Conservation (phyloP, 768 basidiomycete species). For the Tulasnella sp. region DNA sequence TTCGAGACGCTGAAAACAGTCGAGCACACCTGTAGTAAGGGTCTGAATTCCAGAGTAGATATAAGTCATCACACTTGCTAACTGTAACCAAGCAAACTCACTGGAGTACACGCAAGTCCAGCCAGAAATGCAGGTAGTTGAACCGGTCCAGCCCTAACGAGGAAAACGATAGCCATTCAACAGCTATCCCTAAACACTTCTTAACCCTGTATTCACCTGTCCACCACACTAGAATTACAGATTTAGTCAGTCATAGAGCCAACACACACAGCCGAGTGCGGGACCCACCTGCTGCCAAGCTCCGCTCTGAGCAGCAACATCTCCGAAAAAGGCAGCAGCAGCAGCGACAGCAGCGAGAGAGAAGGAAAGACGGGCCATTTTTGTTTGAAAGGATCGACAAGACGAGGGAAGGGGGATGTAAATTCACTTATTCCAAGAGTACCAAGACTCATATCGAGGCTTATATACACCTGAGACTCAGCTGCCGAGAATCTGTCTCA, state of each 20-base stretch:
- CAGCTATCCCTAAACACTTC: not conserved
- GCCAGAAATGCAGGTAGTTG: conserved; percentile 38
- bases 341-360: conserved; percentile 12
- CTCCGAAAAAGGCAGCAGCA: conserved; percentile 14
- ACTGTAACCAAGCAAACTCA: no score
- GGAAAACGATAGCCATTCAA: not conserved
- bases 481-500: not conserved
- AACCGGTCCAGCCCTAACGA: conserved; percentile 40
- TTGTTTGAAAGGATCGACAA: not conserved
- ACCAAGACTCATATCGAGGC: not conserved
- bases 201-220: not conserved
- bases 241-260: not conserved
- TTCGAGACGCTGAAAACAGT: conserved; percentile 11
- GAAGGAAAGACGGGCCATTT: conserved; percentile 14
- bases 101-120: conserved; percentile 31
- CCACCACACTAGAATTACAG: conserved; percentile 35
- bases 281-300: not conserved
- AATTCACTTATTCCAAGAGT: not conserved
- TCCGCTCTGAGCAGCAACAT: not conserved
- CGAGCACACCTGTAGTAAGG: conserved; percentile 21
- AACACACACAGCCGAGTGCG: not conserved
- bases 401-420: not conserved
- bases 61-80: no score
- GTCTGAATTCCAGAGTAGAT: conserved; percentile 1
- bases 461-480: not conserved